Evolutionary conservation across 139 green algal genomes (phyloP).

Genomic region (Micromonas pusilla): DNA sequence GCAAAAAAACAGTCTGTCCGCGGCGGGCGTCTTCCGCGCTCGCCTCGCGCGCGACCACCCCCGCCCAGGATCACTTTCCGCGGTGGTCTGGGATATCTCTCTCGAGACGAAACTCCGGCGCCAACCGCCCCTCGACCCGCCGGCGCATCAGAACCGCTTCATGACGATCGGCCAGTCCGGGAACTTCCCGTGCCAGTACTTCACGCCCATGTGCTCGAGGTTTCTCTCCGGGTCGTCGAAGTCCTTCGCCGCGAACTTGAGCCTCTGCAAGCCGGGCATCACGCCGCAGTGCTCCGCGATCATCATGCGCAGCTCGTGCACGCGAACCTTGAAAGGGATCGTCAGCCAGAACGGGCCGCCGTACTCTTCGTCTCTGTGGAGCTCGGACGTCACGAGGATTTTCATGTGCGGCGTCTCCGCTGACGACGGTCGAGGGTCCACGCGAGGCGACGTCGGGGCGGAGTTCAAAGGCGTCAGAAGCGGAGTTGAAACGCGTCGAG

Average conservation of each 20-base stretch:
- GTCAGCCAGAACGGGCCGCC: constrained; percentile 71
- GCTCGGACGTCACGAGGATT: constrained; percentile 38
- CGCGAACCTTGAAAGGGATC: constrained; percentile 58
- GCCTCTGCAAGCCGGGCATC: constrained; percentile 65
- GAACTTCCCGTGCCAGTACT: constrained; percentile 82
- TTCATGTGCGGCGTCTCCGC: neutral
- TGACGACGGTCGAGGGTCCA: neutral
- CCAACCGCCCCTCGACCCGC: no score
- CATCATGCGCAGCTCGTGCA: constrained; percentile 67
- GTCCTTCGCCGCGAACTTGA: constrained; percentile 70
- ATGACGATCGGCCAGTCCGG: constrained; percentile 79
- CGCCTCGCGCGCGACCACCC: no score
- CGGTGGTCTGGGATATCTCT: no score
- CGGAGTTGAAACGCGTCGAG: no score
- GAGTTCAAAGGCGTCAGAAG: no score
- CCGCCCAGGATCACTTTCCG: no score
- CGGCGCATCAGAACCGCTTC: constrained; percentile 26
- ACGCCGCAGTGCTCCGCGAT: constrained; percentile 76
- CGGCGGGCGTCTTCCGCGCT: no score
- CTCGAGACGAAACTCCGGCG: no score
- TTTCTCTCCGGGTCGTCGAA: constrained; percentile 80
- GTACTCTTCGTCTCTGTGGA: constrained; percentile 74
- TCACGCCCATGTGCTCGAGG: constrained; percentile 75
- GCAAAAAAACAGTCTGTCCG: no score
- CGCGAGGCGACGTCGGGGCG: no score